Evolutionary conservation across 2,329 filamentous ascomycete species (phyloP), one percentile per base, ranked within the genome.

Genomic region (Trichoderma atroviride): DNA sequence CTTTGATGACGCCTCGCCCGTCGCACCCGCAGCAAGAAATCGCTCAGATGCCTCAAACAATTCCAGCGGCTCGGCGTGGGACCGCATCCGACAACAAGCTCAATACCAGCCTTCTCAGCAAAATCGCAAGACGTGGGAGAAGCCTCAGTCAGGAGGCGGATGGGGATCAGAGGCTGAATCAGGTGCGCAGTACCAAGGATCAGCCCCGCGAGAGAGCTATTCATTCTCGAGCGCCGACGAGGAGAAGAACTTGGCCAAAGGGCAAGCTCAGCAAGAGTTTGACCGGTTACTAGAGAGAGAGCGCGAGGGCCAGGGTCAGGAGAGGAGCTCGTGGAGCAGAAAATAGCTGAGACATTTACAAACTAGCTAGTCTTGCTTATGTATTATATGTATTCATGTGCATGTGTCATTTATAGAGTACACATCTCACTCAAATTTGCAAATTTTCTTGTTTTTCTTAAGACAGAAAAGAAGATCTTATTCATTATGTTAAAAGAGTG

Each of bases 251-350:
- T 74, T 77, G 19, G 79, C 79, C 55, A 85, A 81, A 74, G 79
- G 79, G 10, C 79, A 83, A 71, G 84, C 85, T 6, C 85, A 87
- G 69, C 80, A 78, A 69, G 83, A 87, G 35, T 87, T 86, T 72
- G 85, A 87, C 70, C 78, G 77, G 24, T 77, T 86, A 69, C 68
- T 86, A 3, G 84, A 86, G 53, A 76, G 78, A 16, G 85, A 86
- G 69, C 77, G 81, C 27, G 74, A 70, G 19, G 78, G 77, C 27
- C 69, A 66, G 4, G 77, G 78, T 5, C 76, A 79, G 62, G 75
- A 74, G 31, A 70, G 63, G 43, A 71, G 66, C 5, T 70, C 75
- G 5, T 80, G 76, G 76, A 63, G 74, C 31, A 72, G 71, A 43
- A 73, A 65, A 43, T 76, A 73, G 24, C 24, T 11, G 27, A 29